Conservation (phyloP, 116 monocot species). For the Zostera marina region DNA sequence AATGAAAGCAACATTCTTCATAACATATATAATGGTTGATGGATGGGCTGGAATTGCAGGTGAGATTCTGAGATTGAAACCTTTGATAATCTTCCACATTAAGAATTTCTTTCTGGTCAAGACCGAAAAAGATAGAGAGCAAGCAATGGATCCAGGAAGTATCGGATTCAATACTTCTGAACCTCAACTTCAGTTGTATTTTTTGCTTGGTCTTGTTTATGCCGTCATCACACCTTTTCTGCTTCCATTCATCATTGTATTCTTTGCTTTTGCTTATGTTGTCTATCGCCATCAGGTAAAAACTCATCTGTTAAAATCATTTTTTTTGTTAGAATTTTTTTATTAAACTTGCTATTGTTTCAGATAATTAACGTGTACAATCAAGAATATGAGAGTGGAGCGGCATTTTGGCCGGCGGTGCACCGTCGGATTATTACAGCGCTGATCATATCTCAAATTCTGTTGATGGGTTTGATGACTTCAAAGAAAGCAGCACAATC, state of each 20-base stretch:
- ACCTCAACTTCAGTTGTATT: constrained; percentile 89
- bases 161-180: constrained; percentile 67
- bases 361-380: constrained; percentile 98
- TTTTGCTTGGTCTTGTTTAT: constrained; percentile 91
- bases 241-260: constrained; percentile 77
- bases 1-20: constrained; percentile 92
- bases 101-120: constrained; percentile 92
- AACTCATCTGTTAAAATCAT: background rate
- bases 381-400: constrained; percentile 90
- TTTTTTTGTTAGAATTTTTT: no score
- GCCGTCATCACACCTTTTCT: constrained; percentile 78
- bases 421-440: constrained; percentile 66
- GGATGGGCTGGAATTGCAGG: constrained; percentile 95
- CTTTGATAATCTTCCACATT: constrained; percentile 69
- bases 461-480: constrained; percentile 76
- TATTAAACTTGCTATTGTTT: background rate
- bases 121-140: constrained; percentile 87
- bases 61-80: constrained; percentile 73
- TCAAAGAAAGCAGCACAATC: constrained; percentile 63
- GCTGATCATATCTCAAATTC: constrained; percentile 63
- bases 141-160: constrained; percentile 94
- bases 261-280: constrained; percentile 71
- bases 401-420: constrained; percentile 91
- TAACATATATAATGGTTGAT: constrained; percentile 92
- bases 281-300: constrained; percentile 88